phyloP scores from a whole-genome alignment of 2,329 filamentous ascomycete species.

The Sarocladium strictum region DNA sequence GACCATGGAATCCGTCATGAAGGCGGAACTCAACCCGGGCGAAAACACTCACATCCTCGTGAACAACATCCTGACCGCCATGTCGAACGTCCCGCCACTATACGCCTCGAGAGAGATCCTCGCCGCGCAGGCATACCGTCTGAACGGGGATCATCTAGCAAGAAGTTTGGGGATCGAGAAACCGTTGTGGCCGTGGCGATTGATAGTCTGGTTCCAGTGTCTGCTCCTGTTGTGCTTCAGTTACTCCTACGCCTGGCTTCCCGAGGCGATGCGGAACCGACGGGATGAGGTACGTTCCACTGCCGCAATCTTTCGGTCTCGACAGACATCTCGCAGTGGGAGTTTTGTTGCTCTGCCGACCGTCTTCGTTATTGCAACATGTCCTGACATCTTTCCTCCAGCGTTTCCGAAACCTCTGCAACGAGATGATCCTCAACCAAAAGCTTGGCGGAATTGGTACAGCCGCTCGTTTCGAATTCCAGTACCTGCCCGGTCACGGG shows the following conservation, averaged over 20 bases:
- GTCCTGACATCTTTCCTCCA: too few species aligned
- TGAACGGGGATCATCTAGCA: constrained; percentile 61
- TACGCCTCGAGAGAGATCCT: constrained; percentile 62
- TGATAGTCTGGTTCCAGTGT: constrained; percentile 59
- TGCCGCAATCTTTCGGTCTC: background rate
- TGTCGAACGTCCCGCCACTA: constrained; percentile 60
- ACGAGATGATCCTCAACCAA: constrained; percentile 55
- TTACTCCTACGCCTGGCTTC: constrained; percentile 36
- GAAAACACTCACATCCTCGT: constrained; percentile 58
- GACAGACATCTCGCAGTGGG: too few species aligned
- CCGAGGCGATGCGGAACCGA: constrained; percentile 30
- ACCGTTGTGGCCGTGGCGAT: constrained; percentile 31
- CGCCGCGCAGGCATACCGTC: constrained; percentile 59
- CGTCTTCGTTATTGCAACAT: too few species aligned
- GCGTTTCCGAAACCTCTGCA: constrained; percentile 20
- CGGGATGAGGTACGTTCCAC: constrained; percentile 19
- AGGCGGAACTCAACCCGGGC: constrained; percentile 61
- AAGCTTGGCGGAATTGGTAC: constrained; percentile 54
- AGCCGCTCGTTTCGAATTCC: constrained; percentile 62
- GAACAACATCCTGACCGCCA: constrained; percentile 66
- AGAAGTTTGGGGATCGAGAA: constrained; percentile 52
- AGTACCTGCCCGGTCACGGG: constrained; percentile 52
- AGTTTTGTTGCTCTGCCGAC: too few species aligned
- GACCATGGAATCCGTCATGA: constrained; percentile 62
- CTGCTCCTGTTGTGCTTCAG: constrained; percentile 54